A percentile compares a stretch with the other conserved stretches of the same genome.
Conservation (phyloP, 2,329 filamentous ascomycete genomes). For the Fusarium redolens region DNA sequence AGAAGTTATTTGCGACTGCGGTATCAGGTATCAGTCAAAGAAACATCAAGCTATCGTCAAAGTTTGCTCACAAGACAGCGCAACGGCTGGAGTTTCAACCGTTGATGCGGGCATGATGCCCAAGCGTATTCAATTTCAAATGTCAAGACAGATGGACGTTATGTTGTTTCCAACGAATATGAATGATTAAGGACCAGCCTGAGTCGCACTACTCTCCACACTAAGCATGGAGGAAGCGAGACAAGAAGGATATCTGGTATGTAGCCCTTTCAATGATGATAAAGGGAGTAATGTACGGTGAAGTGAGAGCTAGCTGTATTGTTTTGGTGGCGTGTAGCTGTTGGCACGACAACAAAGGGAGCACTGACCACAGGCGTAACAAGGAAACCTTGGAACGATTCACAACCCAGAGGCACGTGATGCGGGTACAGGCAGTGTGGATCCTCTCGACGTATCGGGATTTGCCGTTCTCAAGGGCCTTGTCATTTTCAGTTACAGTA, state of each 20-base stretch:
- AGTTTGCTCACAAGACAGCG: constrained; percentile 70
- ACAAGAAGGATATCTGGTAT: constrained; percentile 10
- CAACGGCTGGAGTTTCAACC: constrained; percentile 72
- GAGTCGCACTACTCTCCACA: constrained; percentile 30
- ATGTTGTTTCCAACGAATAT: constrained; percentile 10
- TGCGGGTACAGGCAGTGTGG: constrained; percentile 23
- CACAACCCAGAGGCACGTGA: constrained; percentile 44
- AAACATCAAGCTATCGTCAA: not conserved
- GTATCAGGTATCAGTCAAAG: constrained; percentile 28
- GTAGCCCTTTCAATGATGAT: constrained; percentile 28
- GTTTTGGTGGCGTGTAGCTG: constrained; percentile 36
- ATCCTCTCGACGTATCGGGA: constrained; percentile 42
- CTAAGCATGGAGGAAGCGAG: constrained; percentile 32
- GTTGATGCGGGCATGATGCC: constrained; percentile 69
- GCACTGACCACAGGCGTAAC: constrained; percentile 2
- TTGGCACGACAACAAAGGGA: constrained; percentile 35
- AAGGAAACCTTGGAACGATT: not conserved
- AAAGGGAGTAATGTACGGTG: constrained; percentile 17
- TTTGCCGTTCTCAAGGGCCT: constrained; percentile 45
- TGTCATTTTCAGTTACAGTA: constrained; percentile 49
- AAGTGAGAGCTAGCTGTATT: constrained; percentile 22
- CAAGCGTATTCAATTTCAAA: constrained; percentile 21
- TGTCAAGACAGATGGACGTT: not conserved
- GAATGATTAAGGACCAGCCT: constrained; percentile 38
- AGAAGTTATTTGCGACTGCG: constrained; percentile 97